Evolutionary conservation across 805 yeast genomes (phyloP).

Genomic region (Candida stauntonica): DNA sequence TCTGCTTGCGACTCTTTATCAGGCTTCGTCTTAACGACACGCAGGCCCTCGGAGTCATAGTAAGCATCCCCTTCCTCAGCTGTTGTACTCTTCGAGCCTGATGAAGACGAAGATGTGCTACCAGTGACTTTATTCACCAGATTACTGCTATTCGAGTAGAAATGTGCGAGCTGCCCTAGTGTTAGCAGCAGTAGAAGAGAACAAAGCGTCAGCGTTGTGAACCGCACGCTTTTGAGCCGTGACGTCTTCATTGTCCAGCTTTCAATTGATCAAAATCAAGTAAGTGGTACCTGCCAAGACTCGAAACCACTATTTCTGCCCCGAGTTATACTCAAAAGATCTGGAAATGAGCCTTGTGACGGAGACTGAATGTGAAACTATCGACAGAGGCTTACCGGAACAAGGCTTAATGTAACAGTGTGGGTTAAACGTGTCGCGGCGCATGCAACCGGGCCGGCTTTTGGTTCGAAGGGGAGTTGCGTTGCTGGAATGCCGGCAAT

Average conservation of each 20-base stretch:
- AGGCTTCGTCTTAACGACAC: slow-evolving; percentile 13
- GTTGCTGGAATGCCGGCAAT: no score
- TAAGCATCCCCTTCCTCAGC: slow-evolving; percentile 3
- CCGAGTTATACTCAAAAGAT: no score
- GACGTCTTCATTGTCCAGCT: background rate
- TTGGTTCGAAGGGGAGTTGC: no score
- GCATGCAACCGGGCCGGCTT: no score
- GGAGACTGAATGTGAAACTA: no score
- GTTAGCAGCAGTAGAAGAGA: slow-evolving; percentile 8
- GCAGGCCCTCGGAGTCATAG: slow-evolving; percentile 7
- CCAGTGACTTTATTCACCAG: background rate
- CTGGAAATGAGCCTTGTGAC: no score
- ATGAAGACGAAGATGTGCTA: background rate
- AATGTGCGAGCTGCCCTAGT: slow-evolving; percentile 8
- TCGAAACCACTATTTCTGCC: no score
- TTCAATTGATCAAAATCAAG: background rate
- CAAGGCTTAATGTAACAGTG: no score
- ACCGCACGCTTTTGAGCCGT: background rate
- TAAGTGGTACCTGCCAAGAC: no score
- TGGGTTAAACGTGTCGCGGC: no score
- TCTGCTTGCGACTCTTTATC: slow-evolving; percentile 9
- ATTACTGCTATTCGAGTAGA: slow-evolving; percentile 2
- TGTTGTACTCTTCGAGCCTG: background rate
- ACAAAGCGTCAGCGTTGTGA: slow-evolving; percentile 5
- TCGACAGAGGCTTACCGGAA: no score